phyloP scores from a whole-genome alignment of 2,329 filamentous ascomycete species.

The Cladophialophora bantiana region DNA sequence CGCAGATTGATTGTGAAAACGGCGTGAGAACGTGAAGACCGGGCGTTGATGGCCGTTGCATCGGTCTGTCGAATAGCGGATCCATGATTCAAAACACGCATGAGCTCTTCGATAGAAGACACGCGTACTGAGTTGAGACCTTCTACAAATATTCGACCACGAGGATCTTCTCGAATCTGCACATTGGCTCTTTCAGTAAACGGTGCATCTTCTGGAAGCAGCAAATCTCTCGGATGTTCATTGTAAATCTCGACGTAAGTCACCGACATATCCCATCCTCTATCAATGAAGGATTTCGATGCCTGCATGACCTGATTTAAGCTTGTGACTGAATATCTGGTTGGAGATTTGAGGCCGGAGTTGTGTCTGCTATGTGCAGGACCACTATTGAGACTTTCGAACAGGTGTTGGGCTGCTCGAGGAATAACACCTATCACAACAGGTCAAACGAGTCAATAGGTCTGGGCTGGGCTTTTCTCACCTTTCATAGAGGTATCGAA shows the following conservation, averaged over 20 bases:
- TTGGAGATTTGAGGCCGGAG: conserved; percentile 79
- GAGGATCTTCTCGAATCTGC: conserved; percentile 91
- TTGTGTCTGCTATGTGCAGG: conserved; percentile 63
- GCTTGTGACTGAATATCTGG: conserved; percentile 73
- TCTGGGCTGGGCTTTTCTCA: conserved; percentile 50
- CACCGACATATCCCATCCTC: conserved; percentile 88
- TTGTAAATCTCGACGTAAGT: conserved; percentile 99
- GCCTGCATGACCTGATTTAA: conserved; percentile 50
- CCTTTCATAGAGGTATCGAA: conserved; percentile 75
- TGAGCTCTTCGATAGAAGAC: conserved; percentile 88
- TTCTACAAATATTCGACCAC: conserved; percentile 92
- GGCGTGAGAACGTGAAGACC: conserved; percentile 95
- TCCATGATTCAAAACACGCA: conserved; percentile 88
- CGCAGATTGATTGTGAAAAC: conserved; percentile 95
- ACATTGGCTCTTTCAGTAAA: conserved; percentile 75
- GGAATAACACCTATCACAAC: conserved; percentile 83
- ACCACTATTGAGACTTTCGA: conserved; percentile 78
- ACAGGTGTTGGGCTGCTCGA: conserved; percentile 82
- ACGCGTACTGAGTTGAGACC: conserved; percentile 87
- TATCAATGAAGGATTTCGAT: conserved; percentile 63
- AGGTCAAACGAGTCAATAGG: background rate
- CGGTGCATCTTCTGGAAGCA: conserved; percentile 77
- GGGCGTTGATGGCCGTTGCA: conserved; percentile 94
- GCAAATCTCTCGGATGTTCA: conserved; percentile 88
- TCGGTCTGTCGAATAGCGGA: conserved; percentile 96